A percentile compares a stretch with the other conserved stretches of the same genome.
Conservation (phyloP, 1,284 basidiomycete species). For the Vanrija pseudolonga region DNA sequence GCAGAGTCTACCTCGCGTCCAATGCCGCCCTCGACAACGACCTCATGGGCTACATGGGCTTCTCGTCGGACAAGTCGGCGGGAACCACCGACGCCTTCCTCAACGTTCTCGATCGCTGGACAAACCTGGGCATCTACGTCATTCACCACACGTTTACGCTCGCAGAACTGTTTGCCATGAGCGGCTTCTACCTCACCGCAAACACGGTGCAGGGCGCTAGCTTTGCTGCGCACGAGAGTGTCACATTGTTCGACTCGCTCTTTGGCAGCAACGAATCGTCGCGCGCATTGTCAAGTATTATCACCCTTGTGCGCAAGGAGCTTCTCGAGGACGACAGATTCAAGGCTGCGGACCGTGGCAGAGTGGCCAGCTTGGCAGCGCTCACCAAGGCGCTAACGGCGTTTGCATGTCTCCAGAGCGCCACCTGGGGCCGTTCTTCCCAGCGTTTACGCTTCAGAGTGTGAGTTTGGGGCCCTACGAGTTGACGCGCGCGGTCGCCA, state of each 20-base stretch:
- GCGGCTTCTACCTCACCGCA: conserved; percentile 52
- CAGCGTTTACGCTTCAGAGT: conserved; percentile 48
- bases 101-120: conserved; percentile 52
- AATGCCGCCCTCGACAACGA: conserved; percentile 27
- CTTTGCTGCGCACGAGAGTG: conserved; percentile 52
- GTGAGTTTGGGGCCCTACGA: conserved; percentile 25
- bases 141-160: conserved; percentile 54
- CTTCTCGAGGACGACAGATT: conserved; percentile 47
- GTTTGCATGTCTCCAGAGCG: conserved; percentile 54
- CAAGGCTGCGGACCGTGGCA: conserved; percentile 37
- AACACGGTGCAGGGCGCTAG: conserved; percentile 44
- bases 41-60: conserved; percentile 22
- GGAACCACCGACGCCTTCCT: conserved; percentile 42
- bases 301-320: conserved; percentile 52
- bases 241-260: conserved; percentile 53
- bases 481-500: background rate
- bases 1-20: conserved; percentile 43
- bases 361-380: conserved; percentile 41
- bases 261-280: conserved; percentile 56
- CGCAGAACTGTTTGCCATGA: conserved; percentile 55
- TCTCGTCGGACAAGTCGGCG: conserved; percentile 11
- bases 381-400: conserved; percentile 55
- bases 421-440: conserved; percentile 50
- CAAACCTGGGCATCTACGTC: conserved; percentile 55
- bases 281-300: conserved; percentile 52